A percentile compares a stretch with the other conserved stretches of the same genome.
Evolutionary conservation across 2,329 filamentous ascomycete genomes (phyloP).

Genomic region (Fusarium sp.): DNA sequence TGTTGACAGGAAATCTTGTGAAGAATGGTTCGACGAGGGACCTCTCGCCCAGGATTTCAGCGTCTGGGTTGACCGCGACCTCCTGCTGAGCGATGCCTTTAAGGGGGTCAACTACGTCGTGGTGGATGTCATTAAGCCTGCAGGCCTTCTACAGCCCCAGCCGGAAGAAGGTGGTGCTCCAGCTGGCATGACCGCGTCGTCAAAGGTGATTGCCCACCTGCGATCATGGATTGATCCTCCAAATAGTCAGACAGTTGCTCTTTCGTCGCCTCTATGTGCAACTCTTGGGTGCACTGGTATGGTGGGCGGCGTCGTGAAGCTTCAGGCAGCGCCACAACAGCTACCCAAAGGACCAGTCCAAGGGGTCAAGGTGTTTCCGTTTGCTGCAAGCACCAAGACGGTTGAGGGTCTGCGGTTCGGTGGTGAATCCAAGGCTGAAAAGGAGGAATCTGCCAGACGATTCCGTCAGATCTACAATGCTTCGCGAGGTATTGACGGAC

Average conservation of each 20-base stretch:
- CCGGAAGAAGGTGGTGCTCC: slow-evolving; percentile 73
- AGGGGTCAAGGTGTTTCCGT: slow-evolving; percentile 84
- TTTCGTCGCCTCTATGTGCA: slow-evolving; percentile 82
- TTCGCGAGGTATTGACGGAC: slow-evolving; percentile 63
- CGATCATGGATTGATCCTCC: slow-evolving; percentile 88
- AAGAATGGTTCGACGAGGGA: slow-evolving; percentile 83
- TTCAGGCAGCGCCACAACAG: slow-evolving; percentile 83
- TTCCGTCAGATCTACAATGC: slow-evolving; percentile 79
- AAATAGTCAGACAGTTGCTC: slow-evolving; percentile 80
- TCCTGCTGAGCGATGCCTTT: slow-evolving; percentile 77
- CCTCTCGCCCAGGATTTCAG: slow-evolving; percentile 69
- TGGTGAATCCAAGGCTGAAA: slow-evolving; percentile 85
- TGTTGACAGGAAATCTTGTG: slow-evolving; percentile 76
- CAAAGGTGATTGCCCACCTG: slow-evolving; percentile 80
- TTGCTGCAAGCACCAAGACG: slow-evolving; percentile 68
- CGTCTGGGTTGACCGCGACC: slow-evolving; percentile 87
- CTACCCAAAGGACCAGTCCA: slow-evolving; percentile 74
- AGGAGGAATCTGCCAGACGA: slow-evolving; percentile 79
- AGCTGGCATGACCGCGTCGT: slow-evolving; percentile 55
- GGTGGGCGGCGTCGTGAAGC: slow-evolving; percentile 86
- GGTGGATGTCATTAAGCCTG: slow-evolving; percentile 89
- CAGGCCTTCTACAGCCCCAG: slow-evolving; percentile 77
- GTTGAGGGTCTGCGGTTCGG: slow-evolving; percentile 84
- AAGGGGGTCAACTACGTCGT: slow-evolving; percentile 81
- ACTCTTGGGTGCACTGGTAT: slow-evolving; percentile 78